A percentile compares a stretch with the other conserved stretches of the same genome.
phyloP scores from a whole-genome alignment of 352 stramenopile species.

The Globisporangium cylindrosporum region DNA sequence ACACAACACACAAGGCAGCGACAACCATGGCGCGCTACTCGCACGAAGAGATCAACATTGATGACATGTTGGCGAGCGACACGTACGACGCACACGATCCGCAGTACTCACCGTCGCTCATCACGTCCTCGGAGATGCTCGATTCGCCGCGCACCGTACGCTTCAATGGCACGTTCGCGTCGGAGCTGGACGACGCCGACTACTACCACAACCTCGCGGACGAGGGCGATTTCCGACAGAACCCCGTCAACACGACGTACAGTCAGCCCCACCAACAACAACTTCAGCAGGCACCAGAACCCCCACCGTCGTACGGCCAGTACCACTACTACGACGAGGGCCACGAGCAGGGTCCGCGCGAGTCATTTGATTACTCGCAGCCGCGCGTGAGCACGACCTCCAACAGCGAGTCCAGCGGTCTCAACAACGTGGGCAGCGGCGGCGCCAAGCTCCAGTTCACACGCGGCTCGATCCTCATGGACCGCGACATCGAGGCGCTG shows the following conservation, averaged over 20 bases:
- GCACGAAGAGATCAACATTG: conserved; percentile 12
- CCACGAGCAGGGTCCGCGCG: conserved; percentile 12
- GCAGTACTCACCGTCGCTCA: conserved; percentile 22
- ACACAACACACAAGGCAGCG: background rate
- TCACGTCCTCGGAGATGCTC: conserved; percentile 30
- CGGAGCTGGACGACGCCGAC: conserved; percentile 13
- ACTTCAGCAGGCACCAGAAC: background rate
- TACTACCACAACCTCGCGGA: conserved; percentile 10
- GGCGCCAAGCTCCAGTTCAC: conserved; percentile 25
- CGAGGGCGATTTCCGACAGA: background rate
- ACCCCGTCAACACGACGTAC: too few species aligned
- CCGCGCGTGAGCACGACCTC: conserved; percentile 12
- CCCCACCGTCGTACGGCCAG: conserved; percentile 5
- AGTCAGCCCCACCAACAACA: background rate
- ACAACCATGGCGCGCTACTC: conserved; percentile 10
- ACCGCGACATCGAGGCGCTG: conserved; percentile 49
- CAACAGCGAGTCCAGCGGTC: background rate
- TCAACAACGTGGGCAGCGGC: background rate
- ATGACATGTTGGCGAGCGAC: background rate
- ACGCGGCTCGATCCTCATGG: conserved; percentile 36
- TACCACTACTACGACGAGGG: conserved; percentile 16
- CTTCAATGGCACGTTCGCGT: conserved; percentile 26
- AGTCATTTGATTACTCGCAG: conserved; percentile 2
- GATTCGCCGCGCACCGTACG: conserved; percentile 24
- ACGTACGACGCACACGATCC: conserved; percentile 7